Conservation (phyloP, 768 basidiomycete genomes). For the Botryobasidium botryosum region DNA sequence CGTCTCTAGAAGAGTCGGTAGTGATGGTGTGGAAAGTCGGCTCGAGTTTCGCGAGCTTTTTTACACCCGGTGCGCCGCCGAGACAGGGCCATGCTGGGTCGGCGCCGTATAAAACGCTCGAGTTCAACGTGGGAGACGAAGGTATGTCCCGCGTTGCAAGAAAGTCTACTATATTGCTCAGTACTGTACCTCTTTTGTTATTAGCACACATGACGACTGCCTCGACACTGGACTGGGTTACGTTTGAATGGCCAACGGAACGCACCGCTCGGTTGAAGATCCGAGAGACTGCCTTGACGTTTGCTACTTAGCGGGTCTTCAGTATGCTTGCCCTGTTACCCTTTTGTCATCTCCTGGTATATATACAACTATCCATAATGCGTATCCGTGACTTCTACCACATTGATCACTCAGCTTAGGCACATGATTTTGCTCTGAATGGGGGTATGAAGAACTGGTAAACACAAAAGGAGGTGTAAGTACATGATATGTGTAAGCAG, state of each 20-base stretch:
- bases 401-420: too few species aligned
- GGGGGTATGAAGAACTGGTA: too few species aligned
- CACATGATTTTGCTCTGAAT: too few species aligned
- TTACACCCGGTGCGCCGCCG: slow-evolving; percentile 81
- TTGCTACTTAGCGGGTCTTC: too few species aligned
- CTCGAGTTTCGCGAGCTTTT: slow-evolving; percentile 71
- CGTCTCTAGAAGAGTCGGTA: slow-evolving; percentile 68
- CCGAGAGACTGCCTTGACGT: slow-evolving; percentile 65
- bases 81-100: slow-evolving; percentile 59
- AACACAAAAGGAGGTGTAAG: too few species aligned
- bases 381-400: too few species aligned
- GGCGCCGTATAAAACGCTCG: slow-evolving; percentile 74
- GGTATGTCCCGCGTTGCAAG: slow-evolving; percentile 30
- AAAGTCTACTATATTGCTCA: background rate
- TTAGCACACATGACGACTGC: slow-evolving; percentile 40
- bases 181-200: background rate
- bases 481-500: too few species aligned
- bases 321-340: too few species aligned
- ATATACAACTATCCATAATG: too few species aligned
- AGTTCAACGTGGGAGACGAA: slow-evolving; percentile 70
- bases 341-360: too few species aligned
- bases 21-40: slow-evolving; percentile 96
- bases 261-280: slow-evolving; percentile 73
- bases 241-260: slow-evolving; percentile 72
- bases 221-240: slow-evolving; percentile 51